Conservation (phyloP, 2,329 filamentous ascomycete species). For the Aspergillus sojae region DNA sequence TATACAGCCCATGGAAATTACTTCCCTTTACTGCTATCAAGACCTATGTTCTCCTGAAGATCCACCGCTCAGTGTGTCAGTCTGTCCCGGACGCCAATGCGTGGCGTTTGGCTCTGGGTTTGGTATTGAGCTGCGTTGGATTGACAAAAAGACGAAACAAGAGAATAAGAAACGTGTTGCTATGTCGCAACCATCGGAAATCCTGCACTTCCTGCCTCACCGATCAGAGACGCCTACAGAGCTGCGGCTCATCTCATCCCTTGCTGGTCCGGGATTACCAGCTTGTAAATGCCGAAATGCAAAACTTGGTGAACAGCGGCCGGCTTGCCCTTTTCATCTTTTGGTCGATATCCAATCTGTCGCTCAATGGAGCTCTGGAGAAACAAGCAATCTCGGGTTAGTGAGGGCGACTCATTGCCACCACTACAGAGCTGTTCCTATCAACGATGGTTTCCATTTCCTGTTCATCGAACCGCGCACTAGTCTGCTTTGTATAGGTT, state of each 20-base stretch:
- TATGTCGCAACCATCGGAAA: constrained; percentile 45
- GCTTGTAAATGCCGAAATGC: constrained; percentile 34
- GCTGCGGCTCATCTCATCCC: constrained; percentile 64
- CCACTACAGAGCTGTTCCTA: constrained; percentile 65
- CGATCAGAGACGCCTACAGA: constrained; percentile 57
- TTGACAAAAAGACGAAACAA: constrained; percentile 49
- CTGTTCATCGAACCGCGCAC: constrained; percentile 65
- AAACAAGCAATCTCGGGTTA: constrained; percentile 30
- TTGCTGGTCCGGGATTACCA: constrained; percentile 46
- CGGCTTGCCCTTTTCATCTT: too few species aligned
- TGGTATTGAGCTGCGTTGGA: constrained; percentile 67
- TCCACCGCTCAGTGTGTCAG: constrained; percentile 65
- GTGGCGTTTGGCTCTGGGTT: constrained; percentile 67
- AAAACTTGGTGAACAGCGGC: constrained; percentile 17
- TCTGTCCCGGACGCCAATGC: constrained; percentile 66
- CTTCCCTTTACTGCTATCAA: constrained; percentile 48
- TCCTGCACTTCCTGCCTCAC: constrained; percentile 61
- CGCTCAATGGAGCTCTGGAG: constrained; percentile 26
- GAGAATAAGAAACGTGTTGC: constrained; percentile 43
- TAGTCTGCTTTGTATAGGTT: constrained; percentile 61
- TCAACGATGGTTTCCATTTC: constrained; percentile 67
- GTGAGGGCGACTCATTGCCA: constrained; percentile 54
- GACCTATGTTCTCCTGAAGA: constrained; percentile 64
- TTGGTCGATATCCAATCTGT: constrained; percentile 27
- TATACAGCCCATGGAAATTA: constrained; percentile 31